Conservation (phyloP, 495 filamentous ascomycete genomes). For the Penicillium odoratum region DNA sequence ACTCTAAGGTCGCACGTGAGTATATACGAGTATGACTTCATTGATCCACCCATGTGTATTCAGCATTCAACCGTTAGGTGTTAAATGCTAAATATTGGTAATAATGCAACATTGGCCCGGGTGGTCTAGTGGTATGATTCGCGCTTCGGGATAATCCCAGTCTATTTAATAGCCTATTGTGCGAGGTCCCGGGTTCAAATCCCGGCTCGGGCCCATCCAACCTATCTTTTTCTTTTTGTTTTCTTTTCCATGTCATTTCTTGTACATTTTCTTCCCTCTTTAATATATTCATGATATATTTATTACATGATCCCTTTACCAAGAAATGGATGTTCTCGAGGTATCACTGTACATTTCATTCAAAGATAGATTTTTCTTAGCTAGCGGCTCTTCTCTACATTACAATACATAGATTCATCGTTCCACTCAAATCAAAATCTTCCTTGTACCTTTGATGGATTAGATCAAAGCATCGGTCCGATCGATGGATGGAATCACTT, state of each 20-base stretch:
- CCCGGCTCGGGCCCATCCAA: neutral
- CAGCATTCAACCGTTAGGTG: no score
- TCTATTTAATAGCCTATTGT: neutral
- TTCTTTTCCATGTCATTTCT: neutral
- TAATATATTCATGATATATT: no score
- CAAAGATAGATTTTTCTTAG: no score
- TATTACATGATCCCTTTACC: no score
- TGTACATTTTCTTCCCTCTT: neutral
- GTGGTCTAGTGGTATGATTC: conserved; percentile 7
- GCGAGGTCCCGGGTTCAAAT: conserved; percentile 6
- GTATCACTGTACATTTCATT: no score
- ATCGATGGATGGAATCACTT: no score
- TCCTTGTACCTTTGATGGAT: no score
- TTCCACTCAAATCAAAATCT: no score
- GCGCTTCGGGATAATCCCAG: conserved; percentile 1
- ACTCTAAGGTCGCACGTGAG: neutral
- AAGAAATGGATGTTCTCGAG: no score
- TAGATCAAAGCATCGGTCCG: no score
- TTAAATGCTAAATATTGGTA: neutral
- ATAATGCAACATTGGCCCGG: neutral
- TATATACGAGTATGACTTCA: neutral
- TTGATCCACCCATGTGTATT: neutral
- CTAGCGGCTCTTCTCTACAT: no score
- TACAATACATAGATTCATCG: no score
- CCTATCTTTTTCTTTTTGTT: neutral